Conservation (phyloP, 2,329 filamentous ascomycete species). For the Trichophaea hybrida region DNA sequence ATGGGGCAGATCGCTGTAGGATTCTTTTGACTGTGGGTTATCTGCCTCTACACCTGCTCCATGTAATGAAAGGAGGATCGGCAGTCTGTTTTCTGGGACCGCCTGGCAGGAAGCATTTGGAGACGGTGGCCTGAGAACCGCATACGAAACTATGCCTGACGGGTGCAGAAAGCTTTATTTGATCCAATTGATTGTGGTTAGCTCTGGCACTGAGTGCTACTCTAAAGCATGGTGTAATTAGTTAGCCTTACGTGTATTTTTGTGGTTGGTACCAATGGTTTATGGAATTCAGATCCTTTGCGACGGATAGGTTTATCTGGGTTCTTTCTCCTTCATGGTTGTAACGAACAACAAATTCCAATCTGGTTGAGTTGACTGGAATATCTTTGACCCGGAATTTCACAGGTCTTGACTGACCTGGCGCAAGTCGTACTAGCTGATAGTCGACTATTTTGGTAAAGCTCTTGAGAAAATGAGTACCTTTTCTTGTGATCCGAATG, state of each 20-base stretch:
- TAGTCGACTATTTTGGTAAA: background rate
- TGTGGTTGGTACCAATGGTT: conserved; percentile 17
- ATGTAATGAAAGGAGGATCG: conserved; percentile 41
- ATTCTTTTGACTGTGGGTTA: conserved; percentile 34
- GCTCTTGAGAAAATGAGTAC: background rate
- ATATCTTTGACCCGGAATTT: conserved; percentile 26
- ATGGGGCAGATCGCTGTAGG: conserved; percentile 38
- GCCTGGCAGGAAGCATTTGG: conserved; percentile 29
- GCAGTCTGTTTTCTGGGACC: conserved; percentile 29
- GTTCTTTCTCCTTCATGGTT: background rate
- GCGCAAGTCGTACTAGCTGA: conserved; percentile 25
- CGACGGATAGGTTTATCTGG: conserved; percentile 6
- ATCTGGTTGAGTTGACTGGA: background rate
- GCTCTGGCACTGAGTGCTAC: background rate
- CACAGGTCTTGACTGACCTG: conserved; percentile 31
- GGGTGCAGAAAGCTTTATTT: conserved; percentile 39
- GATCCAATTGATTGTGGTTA: background rate
- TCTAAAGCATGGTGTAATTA: background rate
- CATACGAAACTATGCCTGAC: conserved; percentile 42
- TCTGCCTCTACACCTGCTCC: conserved; percentile 45
- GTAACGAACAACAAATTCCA: conserved; percentile 13
- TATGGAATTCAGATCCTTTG: conserved; percentile 7
- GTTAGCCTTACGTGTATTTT: conserved; percentile 22
- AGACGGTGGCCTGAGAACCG: conserved; percentile 42
- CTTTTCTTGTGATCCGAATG: background rate